Percentiles rank a stretch among this genome's conserved stretches.
phyloP scores from a whole-genome alignment of 2,329 filamentous ascomycete species.

The Bipolaris zeicola region DNA sequence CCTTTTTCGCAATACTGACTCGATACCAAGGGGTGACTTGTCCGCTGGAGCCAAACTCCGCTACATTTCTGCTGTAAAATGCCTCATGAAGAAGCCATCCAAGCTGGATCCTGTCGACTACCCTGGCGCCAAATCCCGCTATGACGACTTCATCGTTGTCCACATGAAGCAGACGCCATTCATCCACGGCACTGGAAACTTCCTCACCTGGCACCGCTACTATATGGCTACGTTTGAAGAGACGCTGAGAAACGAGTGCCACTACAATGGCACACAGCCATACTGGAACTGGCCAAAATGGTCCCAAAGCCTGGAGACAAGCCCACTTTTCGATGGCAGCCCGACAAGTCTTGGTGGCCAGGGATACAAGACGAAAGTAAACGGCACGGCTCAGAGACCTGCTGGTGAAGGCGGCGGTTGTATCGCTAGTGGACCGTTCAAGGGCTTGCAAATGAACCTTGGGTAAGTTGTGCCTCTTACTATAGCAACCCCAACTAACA shows the following conservation, averaged over 20 bases:
- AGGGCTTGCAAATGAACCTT: slow-evolving; percentile 40
- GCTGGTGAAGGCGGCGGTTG: slow-evolving; percentile 63
- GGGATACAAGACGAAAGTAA: slow-evolving; percentile 36
- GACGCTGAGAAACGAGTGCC: slow-evolving; percentile 51
- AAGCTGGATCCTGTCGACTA: slow-evolving; percentile 28
- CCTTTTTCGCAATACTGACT: neutral
- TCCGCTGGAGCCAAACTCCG: slow-evolving; percentile 38
- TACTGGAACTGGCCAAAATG: slow-evolving; percentile 63
- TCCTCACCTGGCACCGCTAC: slow-evolving; percentile 52
- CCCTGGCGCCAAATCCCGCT: slow-evolving; percentile 42
- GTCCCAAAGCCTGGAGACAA: slow-evolving; percentile 51
- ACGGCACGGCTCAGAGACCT: slow-evolving; percentile 41
- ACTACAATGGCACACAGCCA: slow-evolving; percentile 52
- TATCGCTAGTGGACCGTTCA: slow-evolving; percentile 59
- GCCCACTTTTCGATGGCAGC: slow-evolving; percentile 63
- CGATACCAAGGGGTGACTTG: slow-evolving; percentile 33
- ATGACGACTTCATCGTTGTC: slow-evolving; percentile 46
- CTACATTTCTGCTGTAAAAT: slow-evolving; percentile 47
- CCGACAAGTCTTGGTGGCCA: slow-evolving; percentile 57
- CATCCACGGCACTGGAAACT: slow-evolving; percentile 46
- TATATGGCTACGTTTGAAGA: slow-evolving; percentile 51
- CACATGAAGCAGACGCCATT: slow-evolving; percentile 46
- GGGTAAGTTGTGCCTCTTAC: slow-evolving; percentile 22
- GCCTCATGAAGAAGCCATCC: slow-evolving; percentile 34
- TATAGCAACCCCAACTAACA: neutral